Evolutionary conservation across 192 early-diverging fungal genomes (phyloP).

Genomic region (Entomortierella lignicola): DNA sequence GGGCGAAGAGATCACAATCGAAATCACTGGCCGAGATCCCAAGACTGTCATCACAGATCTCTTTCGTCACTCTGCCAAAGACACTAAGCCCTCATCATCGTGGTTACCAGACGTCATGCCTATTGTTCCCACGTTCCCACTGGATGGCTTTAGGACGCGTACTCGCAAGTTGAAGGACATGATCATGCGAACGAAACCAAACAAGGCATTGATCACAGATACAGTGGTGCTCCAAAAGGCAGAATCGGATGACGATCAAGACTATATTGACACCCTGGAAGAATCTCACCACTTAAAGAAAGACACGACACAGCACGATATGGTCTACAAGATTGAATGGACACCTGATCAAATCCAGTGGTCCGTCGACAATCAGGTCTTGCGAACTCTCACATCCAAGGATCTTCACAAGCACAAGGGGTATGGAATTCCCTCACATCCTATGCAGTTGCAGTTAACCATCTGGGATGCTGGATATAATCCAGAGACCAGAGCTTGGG

Average conservation of each 20-base stretch:
- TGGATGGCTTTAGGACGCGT: slow-evolving; percentile 8
- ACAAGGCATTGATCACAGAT: not conserved
- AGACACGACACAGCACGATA: slow-evolving; percentile 10
- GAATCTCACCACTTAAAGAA: slow-evolving; percentile 26
- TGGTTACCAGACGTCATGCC: slow-evolving; percentile 5
- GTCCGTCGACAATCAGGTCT: slow-evolving; percentile 44
- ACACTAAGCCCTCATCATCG: not conserved
- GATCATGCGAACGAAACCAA: slow-evolving; percentile 2
- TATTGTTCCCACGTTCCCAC: not conserved
- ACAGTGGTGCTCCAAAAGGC: not conserved
- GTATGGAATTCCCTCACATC: slow-evolving; percentile 17
- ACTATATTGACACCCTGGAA: slow-evolving; percentile 20
- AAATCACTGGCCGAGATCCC: slow-evolving; percentile 40
- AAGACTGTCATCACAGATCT: slow-evolving; percentile 29
- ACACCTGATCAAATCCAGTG: slow-evolving; percentile 33
- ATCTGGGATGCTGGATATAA: slow-evolving; percentile 47
- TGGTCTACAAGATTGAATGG: slow-evolving; percentile 58
- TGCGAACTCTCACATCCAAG: slow-evolving; percentile 41
- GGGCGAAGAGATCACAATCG: slow-evolving; percentile 51
- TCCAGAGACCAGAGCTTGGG: slow-evolving; percentile 23
- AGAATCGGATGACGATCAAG: not conserved
- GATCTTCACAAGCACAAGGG: slow-evolving; percentile 12
- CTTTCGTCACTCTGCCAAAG: slow-evolving; percentile 10
- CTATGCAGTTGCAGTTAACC: slow-evolving; percentile 29
- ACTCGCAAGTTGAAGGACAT: slow-evolving; percentile 27